These are phyloP conservation scores for Amanita thiersii DNA, from an alignment of 768 basidiomycete species.

Conservation along the genomic window DNA sequence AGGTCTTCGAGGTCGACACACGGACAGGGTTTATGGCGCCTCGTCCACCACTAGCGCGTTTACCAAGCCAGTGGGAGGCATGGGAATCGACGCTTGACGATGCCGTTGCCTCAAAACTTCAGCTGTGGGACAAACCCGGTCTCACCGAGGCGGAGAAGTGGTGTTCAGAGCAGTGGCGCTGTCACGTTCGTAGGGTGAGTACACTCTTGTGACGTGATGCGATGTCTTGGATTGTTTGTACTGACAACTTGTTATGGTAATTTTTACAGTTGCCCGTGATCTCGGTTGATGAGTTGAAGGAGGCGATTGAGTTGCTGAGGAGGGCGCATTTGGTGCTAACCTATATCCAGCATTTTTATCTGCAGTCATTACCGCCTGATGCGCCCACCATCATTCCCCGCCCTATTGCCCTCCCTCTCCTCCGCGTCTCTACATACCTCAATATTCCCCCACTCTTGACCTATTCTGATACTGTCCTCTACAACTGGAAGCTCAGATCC, in stretches of 20 bases:
- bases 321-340: conserved; percentile 68
- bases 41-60: conserved; percentile 51
- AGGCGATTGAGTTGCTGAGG: conserved; percentile 50
- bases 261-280: conserved; percentile 43
- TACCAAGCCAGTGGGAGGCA: conserved; percentile 43
- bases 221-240: neutral
- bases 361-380: conserved; percentile 52
- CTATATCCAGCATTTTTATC: conserved; percentile 72
- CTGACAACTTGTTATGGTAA: neutral
- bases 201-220: conserved; percentile 1
- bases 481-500: conserved; percentile 68
- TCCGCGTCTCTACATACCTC: conserved; percentile 60
- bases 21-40: conserved; percentile 91
- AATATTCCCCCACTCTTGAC: conserved; percentile 84
- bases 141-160: conserved; percentile 25
- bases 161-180: conserved; percentile 38
- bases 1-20: conserved; percentile 88
- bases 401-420: conserved; percentile 64
- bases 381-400: conserved; percentile 57
- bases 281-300: conserved; percentile 32
- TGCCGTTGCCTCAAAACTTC: conserved; percentile 28
- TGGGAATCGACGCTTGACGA: conserved; percentile 55
- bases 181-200: conserved; percentile 33
- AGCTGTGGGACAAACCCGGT: conserved; percentile 43
- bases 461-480: conserved; percentile 87